Percentiles rank a stretch among this genome's conserved stretches.
Evolutionary conservation across 495 filamentous ascomycete species (phyloP).

Genomic region (Aspergillus diversus): DNA sequence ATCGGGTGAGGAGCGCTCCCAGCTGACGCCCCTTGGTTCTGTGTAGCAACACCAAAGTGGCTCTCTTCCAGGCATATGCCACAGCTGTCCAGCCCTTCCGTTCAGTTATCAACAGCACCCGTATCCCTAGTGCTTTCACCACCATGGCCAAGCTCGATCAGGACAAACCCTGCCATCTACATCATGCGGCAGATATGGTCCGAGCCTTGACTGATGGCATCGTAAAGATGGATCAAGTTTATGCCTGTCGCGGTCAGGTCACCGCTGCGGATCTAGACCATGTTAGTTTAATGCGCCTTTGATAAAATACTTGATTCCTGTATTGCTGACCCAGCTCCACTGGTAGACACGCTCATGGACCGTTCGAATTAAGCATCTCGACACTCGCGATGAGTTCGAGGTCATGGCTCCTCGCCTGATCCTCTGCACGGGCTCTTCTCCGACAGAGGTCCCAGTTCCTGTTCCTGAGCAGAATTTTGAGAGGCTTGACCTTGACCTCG

Average conservation of each 20-base stretch:
- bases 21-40: constrained; percentile 11
- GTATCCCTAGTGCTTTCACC: constrained; percentile 54
- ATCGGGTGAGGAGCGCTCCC: constrained; percentile 19
- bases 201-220: constrained; percentile 54
- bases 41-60: constrained; percentile 54
- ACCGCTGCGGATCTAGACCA: constrained; percentile 43
- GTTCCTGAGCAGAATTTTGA: constrained; percentile 33
- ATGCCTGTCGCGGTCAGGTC: constrained; percentile 44
- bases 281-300: constrained; percentile 24
- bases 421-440: constrained; percentile 62
- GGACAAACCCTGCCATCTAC: constrained; percentile 55
- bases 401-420: constrained; percentile 49
- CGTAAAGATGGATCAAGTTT: constrained; percentile 47
- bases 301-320: neutral
- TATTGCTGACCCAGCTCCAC: neutral
- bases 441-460: constrained; percentile 48
- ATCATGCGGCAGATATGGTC: constrained; percentile 58
- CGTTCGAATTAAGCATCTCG: constrained; percentile 40
- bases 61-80: constrained; percentile 55
- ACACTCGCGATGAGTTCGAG: constrained; percentile 36
- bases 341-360: constrained; percentile 45
- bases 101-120: constrained; percentile 48
- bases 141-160: constrained; percentile 56
- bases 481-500: constrained; percentile 56
- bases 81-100: constrained; percentile 52